Base-by-base conservation (phyloP, 2,329 filamentous ascomycete species). In the Colletotrichum sp. region DNA sequence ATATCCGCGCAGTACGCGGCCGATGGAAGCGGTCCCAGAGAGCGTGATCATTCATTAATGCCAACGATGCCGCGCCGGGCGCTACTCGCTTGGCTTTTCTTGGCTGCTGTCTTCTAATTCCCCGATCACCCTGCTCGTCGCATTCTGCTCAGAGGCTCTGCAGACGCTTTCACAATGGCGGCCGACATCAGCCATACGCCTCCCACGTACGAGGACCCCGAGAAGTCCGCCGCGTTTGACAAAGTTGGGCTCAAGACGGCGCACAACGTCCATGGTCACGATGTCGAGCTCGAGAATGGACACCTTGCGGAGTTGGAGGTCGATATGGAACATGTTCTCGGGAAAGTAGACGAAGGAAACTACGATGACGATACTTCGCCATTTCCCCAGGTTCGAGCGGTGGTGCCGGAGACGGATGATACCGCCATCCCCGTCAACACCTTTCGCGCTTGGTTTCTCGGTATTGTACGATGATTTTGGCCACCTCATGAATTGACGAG, bases 361-460 rank as follows among this genome's bases (percentile, higher is more conserved):
- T 73, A 73, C 57, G 57, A 68, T 2, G 69, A 63, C 32, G 73
- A 82, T 73, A 83, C 82, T 60, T 83, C 81, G 36, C 81, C 84
- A 8, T 82, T 82, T 78, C 75, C 83, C 57, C 81, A 84, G 68
- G 84, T 86, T 34, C 83, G 85, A 48, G 84, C 85, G 10, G 85
- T 84, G 3, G 85, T 87, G 4, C 81, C 83, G 32, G 84, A 86
- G 69, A 82, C 82, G 16, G 86, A 86, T 71, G 84, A 86, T 12
- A 73, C 76, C 3, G 75, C 48, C 28, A 82, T 79, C 59, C 79
- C 75, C 12, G 80, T 77, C 78, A 84, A 81, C 71, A 86, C 85
- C 77, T 80, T 90, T 81, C 80, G 85, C 4, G 83, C 83, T n/a
- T 89, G 87, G 87, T 71, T 87, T 8, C 81, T 88, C 2, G 81